Conservation (phyloP, 768 basidiomycete species). For the Termitomyces sp. region DNA sequence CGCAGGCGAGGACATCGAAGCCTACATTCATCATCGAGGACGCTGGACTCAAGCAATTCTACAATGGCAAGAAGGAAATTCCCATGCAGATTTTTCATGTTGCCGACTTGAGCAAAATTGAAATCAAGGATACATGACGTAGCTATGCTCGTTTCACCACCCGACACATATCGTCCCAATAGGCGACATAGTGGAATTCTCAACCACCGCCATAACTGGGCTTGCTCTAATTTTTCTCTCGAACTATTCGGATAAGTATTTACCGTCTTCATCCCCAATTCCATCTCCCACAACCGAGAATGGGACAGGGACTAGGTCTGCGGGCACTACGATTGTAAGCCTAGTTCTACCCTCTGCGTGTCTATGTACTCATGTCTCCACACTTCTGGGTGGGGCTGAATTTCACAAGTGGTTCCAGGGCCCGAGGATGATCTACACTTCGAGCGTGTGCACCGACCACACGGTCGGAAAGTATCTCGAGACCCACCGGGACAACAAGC, state of each 20-base stretch:
- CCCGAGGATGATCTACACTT: too few species aligned
- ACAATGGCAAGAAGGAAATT: too few species aligned
- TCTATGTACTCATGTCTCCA: neutral
- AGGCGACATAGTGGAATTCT: conserved; percentile 95
- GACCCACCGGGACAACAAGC: conserved; percentile 96
- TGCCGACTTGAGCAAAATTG: too few species aligned
- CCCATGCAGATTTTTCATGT: too few species aligned
- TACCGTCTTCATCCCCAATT: conserved; percentile 83
- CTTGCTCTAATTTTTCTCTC: conserved; percentile 85
- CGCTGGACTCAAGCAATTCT: too few species aligned
- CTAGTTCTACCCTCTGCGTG: neutral
- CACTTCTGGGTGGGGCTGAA: conserved; percentile 73
- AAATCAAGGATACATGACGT: conserved; percentile 72
- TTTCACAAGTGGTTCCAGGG: conserved; percentile 97
- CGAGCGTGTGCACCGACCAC: conserved; percentile 75
- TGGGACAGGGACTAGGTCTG: conserved; percentile 96
- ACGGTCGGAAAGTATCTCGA: conserved; percentile 78
- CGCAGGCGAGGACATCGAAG: too few species aligned
- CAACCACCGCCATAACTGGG: conserved; percentile 82
- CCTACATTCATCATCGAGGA: too few species aligned
- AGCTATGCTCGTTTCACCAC: neutral
- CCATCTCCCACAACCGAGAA: conserved; percentile 89
- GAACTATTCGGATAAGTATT: conserved; percentile 94
- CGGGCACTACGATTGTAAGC: conserved; percentile 80
- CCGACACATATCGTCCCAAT: conserved; percentile 1